These are phyloP conservation scores for Neospermospora avenae DNA, from an alignment of 2,329 filamentous ascomycete species.

Conservation along the genomic window DNA sequence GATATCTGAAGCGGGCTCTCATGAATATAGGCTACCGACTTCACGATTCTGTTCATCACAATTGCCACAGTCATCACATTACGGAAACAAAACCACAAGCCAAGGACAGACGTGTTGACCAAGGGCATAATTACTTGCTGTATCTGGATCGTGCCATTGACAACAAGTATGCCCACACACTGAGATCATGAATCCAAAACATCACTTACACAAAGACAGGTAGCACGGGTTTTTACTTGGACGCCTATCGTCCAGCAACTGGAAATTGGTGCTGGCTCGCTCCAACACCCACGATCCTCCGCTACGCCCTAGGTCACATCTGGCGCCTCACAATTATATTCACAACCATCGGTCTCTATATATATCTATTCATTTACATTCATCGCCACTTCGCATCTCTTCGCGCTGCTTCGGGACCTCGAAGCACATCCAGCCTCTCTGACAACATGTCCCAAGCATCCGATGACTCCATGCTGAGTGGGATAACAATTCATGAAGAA, in stretches of 20 bases:
- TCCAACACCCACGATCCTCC: conserved; percentile 29
- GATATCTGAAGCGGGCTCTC: background rate
- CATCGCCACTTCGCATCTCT: conserved; percentile 19
- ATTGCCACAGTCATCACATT: conserved; percentile 43
- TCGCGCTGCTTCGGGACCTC: background rate
- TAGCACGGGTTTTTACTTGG: conserved; percentile 9
- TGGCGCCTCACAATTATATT: conserved; percentile 40
- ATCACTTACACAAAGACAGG: conserved; percentile 1
- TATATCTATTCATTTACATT: conserved; percentile 39
- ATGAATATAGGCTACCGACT: conserved; percentile 35
- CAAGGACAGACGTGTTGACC: conserved; percentile 20
- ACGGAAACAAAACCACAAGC: conserved; percentile 36
- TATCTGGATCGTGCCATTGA: conserved; percentile 17
- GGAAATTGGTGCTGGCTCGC: conserved; percentile 43
- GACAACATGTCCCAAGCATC: background rate
- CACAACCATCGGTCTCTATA: conserved; percentile 36
- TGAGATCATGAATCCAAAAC: background rate
- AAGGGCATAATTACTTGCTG: conserved; percentile 10
- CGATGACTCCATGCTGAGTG: background rate
- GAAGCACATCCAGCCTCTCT: background rate
- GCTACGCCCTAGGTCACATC: conserved; percentile 39
- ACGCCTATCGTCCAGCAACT: conserved; percentile 33
- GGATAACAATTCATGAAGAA: conserved; percentile 11
- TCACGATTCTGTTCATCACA: conserved; percentile 44
- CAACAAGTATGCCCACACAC: conserved; percentile 11